These are phyloP conservation scores for Geosmithia flava DNA, from an alignment of 2,329 filamentous ascomycete species.

Conservation along the genomic window DNA sequence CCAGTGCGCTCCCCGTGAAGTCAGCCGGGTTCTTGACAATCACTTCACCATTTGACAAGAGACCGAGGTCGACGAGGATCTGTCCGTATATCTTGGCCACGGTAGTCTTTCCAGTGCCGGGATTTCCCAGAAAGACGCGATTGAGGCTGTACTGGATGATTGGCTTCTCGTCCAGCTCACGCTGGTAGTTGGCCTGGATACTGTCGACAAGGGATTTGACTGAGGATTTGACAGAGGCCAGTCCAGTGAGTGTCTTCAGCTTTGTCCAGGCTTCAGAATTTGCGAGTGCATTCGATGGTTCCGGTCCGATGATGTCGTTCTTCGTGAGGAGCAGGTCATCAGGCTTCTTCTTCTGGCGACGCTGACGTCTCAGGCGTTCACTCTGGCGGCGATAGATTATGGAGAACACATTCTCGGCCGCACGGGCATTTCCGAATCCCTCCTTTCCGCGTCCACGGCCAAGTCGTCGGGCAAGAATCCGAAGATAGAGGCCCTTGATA, in stretches of 20 bases:
- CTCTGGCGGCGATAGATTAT: conserved; percentile 46
- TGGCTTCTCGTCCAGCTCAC: conserved; percentile 51
- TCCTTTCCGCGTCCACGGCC: conserved; percentile 48
- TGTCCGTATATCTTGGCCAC: conserved; percentile 61
- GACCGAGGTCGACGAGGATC: conserved; percentile 54
- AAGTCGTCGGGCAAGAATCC: conserved; percentile 49
- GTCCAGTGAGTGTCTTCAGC: conserved; percentile 45
- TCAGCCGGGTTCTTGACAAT: conserved; percentile 62
- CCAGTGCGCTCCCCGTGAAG: conserved; percentile 52
- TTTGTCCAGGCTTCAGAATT: conserved; percentile 43
- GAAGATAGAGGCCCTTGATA: conserved; percentile 44
- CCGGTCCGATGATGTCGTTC: conserved; percentile 60
- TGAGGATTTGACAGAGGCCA: conserved; percentile 49
- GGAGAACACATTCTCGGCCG: conserved; percentile 49
- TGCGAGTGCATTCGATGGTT: conserved; percentile 40
- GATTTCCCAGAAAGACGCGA: conserved; percentile 56
- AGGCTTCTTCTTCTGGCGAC: conserved; percentile 22
- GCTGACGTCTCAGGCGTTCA: conserved; percentile 34
- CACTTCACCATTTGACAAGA: conserved; percentile 59
- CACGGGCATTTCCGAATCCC: conserved; percentile 63
- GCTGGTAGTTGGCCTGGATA: conserved; percentile 49
- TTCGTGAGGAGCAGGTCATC: conserved; percentile 50
- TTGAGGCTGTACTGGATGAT: conserved; percentile 52
- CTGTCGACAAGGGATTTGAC: conserved; percentile 46
- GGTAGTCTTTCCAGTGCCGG: conserved; percentile 67